These are phyloP conservation scores for Cicer pinnatifidum DNA, from an alignment of 306 rosid species.

Conservation along the genomic window DNA sequence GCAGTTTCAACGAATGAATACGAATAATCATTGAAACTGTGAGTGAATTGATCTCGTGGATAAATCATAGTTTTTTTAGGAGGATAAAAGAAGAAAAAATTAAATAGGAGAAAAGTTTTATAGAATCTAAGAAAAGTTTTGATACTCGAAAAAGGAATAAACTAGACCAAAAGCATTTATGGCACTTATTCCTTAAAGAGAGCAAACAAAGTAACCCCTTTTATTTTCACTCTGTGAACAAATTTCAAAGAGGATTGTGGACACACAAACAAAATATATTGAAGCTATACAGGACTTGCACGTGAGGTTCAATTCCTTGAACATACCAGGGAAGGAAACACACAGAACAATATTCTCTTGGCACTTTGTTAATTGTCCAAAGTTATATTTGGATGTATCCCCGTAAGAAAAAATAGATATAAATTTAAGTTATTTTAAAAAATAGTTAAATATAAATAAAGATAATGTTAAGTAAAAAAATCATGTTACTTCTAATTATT, in stretches of 20 bases:
- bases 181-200: constrained; percentile 25
- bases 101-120: background rate
- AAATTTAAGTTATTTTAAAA: too few relatives aligned
- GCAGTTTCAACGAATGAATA: constrained; percentile 25
- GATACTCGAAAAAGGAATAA: constrained; percentile 27
- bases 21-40: constrained; percentile 45
- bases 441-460: too few relatives aligned
- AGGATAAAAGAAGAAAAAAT: background rate
- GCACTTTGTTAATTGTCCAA: constrained; percentile 12
- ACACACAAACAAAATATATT: constrained; percentile 22
- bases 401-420: too few relatives aligned
- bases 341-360: constrained; percentile 39
- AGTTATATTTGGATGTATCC: background rate
- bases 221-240: constrained; percentile 32
- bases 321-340: constrained; percentile 18
- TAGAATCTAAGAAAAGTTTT: constrained; percentile 12
- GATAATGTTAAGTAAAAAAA: too few relatives aligned
- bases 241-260: constrained; percentile 24
- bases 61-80: constrained; percentile 45
- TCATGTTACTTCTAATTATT: too few relatives aligned
- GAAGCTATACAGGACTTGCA: constrained; percentile 48
- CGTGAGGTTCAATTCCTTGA: constrained; percentile 51
- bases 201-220: constrained; percentile 42
- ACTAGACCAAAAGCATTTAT: background rate
- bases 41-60: constrained; percentile 44